Percentiles rank a stretch among this genome's conserved stretches.
phyloP scores from a whole-genome alignment of 192 early-diverging fungal genomes.

The Coemansia sp. region DNA sequence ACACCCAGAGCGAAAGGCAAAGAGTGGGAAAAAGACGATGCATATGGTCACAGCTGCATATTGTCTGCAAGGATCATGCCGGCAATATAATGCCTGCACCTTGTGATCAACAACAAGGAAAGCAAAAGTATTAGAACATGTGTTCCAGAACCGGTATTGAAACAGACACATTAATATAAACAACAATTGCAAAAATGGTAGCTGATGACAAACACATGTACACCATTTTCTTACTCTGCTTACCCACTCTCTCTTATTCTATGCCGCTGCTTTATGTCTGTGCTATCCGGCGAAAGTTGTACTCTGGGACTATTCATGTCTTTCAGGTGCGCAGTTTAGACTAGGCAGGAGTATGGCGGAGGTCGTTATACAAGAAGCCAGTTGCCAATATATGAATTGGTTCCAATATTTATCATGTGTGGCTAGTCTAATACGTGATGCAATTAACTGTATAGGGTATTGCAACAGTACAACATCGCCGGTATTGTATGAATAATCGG shows the following conservation, averaged over 20 bases:
- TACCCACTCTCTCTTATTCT: neutral
- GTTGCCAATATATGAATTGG: neutral
- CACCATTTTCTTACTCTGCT: neutral
- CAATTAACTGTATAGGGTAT: neutral
- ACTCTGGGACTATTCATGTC: neutral
- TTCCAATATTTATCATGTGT: conserved; percentile 1
- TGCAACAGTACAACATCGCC: neutral
- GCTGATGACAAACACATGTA: neutral
- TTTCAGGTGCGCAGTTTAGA: neutral
- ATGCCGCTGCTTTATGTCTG: neutral
- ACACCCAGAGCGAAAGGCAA: neutral
- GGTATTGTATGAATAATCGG: neutral
- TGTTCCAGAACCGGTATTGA: neutral
- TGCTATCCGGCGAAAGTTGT: neutral
- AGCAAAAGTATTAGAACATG: neutral
- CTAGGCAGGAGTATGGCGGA: neutral
- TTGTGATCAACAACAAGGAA: neutral
- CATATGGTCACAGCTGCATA: neutral
- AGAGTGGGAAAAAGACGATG: neutral
- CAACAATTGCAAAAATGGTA: neutral
- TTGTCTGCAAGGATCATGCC: neutral
- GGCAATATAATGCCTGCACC: neutral
- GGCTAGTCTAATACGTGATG: neutral
- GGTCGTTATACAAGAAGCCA: neutral
- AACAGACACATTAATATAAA: neutral